phyloP scores from a whole-genome alignment of 805 yeast genomes.

The Wickerhamiella brachini region DNA sequence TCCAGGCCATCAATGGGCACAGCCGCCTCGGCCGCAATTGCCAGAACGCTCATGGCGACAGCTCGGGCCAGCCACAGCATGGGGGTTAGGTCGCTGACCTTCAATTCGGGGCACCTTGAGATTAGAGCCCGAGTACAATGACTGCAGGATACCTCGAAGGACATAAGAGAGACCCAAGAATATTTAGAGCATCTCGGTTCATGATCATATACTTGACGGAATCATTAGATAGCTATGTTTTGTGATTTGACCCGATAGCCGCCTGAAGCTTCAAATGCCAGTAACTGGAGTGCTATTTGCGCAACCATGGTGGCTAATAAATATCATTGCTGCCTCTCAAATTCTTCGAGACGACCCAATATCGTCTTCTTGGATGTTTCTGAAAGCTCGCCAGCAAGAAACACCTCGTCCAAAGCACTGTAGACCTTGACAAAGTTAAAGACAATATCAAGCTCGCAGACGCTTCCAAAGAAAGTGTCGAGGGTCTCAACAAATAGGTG shows the following conservation, averaged over 20 bases:
- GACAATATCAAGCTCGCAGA: constrained; percentile 85
- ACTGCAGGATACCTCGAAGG: too few species aligned
- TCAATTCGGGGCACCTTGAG: too few species aligned
- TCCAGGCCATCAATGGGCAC: neutral
- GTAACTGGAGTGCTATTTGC: neutral
- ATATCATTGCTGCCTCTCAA: constrained; percentile 36
- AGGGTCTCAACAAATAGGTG: constrained; percentile 81
- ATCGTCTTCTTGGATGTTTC: constrained; percentile 65
- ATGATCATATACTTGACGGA: too few species aligned
- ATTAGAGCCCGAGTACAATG: too few species aligned
- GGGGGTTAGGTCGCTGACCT: neutral
- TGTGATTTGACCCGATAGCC: too few species aligned
- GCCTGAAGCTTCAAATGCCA: too few species aligned
- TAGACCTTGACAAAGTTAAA: constrained; percentile 82
- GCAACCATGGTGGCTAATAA: neutral
- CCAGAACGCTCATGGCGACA: neutral
- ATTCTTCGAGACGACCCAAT: constrained; percentile 45
- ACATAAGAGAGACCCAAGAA: too few species aligned
- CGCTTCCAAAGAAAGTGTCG: constrained; percentile 76
- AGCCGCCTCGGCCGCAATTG: neutral
- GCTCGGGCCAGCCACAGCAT: neutral
- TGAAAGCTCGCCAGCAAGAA: constrained; percentile 79
- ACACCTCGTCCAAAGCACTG: constrained; percentile 72
- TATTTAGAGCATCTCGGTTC: too few species aligned
- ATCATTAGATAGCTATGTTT: too few species aligned